These are phyloP conservation scores for Puccinia brachypodii DNA, from an alignment of 1,284 basidiomycete genomes.

Conservation along the genomic window DNA sequence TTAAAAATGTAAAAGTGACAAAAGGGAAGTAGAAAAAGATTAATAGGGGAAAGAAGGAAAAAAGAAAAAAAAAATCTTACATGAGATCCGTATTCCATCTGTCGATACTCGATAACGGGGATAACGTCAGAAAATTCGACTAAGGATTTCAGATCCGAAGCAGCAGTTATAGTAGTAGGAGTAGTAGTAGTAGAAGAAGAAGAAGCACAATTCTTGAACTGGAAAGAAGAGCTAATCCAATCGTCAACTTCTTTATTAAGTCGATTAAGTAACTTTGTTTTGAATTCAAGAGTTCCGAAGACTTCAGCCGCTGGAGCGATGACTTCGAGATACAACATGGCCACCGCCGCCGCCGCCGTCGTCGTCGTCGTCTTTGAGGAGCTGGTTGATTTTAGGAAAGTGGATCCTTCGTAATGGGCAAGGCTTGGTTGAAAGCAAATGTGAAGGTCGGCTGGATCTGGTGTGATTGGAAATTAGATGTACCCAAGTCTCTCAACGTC, in stretches of 20 bases:
- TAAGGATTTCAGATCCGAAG: background rate
- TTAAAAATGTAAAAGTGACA: too few relatives aligned
- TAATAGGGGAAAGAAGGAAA: background rate
- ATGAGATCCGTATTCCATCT: conserved; percentile 7
- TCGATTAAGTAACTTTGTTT: background rate
- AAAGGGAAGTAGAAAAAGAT: background rate
- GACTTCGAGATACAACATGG: conserved; percentile 8
- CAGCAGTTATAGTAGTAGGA: background rate
- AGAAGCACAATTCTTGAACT: background rate
- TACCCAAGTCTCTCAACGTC: background rate
- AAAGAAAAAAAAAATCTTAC: background rate
- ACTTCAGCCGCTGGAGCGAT: background rate
- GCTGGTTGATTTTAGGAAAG: background rate
- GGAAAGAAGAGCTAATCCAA: conserved; percentile 17
- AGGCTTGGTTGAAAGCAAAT: background rate
- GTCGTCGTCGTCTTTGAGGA: too few relatives aligned
- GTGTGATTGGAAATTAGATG: background rate
- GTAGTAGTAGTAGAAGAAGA: background rate
- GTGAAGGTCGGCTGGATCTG: conserved; percentile 8
- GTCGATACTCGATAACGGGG: conserved; percentile 20
- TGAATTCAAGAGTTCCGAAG: background rate
- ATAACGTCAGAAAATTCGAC: background rate
- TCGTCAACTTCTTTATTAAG: conserved; percentile 13
- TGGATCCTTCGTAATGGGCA: background rate
- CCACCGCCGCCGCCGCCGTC: background rate